Conservation (phyloP, 306 rosid genomes). For the Pueraria montana region DNA sequence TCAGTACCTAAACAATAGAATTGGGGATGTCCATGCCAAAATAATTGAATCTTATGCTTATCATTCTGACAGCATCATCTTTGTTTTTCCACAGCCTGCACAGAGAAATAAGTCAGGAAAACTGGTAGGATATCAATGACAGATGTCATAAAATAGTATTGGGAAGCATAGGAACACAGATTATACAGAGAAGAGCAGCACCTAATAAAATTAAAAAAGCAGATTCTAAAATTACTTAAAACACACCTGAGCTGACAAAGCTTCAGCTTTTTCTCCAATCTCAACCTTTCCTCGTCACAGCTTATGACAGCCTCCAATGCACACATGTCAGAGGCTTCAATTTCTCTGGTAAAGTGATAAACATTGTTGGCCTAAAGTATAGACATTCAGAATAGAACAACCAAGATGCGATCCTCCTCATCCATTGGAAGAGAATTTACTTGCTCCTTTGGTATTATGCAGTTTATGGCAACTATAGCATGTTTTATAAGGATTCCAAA, state of each 20-base stretch:
- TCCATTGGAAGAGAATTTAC: too few relatives aligned
- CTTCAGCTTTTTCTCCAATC: constrained; percentile 88
- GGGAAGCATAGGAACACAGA: constrained; percentile 3
- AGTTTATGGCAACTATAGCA: too few relatives aligned
- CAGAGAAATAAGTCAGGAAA: constrained; percentile 45
- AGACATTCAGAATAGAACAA: too few relatives aligned
- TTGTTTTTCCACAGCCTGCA: constrained; percentile 80
- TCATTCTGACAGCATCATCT: constrained; percentile 31
- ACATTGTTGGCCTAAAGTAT: too few relatives aligned
- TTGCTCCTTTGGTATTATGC: too few relatives aligned
- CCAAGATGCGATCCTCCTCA: too few relatives aligned
- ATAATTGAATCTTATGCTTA: constrained; percentile 23
- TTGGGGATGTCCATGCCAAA: constrained; percentile 36
- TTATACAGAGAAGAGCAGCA: neutral
- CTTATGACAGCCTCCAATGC: constrained; percentile 88
- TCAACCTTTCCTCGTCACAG: constrained; percentile 96
- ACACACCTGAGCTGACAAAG: constrained; percentile 78
- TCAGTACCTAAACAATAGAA: constrained; percentile 48
- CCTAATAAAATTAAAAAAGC: too few relatives aligned
- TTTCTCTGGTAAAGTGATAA: constrained; percentile 84
- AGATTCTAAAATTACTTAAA: constrained; percentile 3
- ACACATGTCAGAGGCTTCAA: constrained; percentile 98
- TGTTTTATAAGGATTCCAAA: too few relatives aligned
- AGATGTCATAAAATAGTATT: constrained; percentile 15
- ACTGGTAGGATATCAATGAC: constrained; percentile 41